Evolutionary conservation across 2,329 filamentous ascomycete genomes (phyloP), one percentile per base, ranked within the genome.

Genomic region (Trichoderma asperellum): DNA sequence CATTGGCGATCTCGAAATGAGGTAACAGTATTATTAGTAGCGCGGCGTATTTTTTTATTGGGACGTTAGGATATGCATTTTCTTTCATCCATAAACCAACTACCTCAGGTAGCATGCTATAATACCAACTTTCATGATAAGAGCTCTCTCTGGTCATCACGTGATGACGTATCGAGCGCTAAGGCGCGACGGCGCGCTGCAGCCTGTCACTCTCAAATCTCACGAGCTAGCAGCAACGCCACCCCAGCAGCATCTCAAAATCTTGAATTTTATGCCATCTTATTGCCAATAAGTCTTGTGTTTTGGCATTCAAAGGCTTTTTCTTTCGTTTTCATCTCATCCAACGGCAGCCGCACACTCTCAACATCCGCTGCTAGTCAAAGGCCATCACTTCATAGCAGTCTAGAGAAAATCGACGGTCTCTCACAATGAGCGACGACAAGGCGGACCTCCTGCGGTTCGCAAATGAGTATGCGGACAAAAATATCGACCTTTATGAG

Each of bases 401-500:
- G 43, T 2, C 40, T 27, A 24, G 14, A 58, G 16, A n/a, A 52
- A n/a, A 11, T 37, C 43, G n/a, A 49, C 32, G 35, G 34, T 24
- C 52, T 40, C 40, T 49, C 55, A 72, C 52, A 27, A 81, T 81
- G 80, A 73, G 76, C 24, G 74, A 78, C 37, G 79, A 81, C 71
- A 76, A 84, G 69, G 83, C 81, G 60, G 86, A 88, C 56, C 81
- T 88, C 58, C 73, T 86, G 68, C 79, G 82, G 35, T 84, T 83
- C 71, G 86, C 87, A 66, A 81, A 85, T 77, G 86, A 88, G 71
- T 87, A 88, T 74, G 89, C 89, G 53, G 82, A 85, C 67, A 83
- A 85, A n/a, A 83, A 86, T 69, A 79, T 88, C 73, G 92, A 97
- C 79, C 91, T 95, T 72, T 97, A 96, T 82, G 88, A 87, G 32